Conservation (phyloP, 345 rosid genomes). For the Gossypium ekmanianum region DNA sequence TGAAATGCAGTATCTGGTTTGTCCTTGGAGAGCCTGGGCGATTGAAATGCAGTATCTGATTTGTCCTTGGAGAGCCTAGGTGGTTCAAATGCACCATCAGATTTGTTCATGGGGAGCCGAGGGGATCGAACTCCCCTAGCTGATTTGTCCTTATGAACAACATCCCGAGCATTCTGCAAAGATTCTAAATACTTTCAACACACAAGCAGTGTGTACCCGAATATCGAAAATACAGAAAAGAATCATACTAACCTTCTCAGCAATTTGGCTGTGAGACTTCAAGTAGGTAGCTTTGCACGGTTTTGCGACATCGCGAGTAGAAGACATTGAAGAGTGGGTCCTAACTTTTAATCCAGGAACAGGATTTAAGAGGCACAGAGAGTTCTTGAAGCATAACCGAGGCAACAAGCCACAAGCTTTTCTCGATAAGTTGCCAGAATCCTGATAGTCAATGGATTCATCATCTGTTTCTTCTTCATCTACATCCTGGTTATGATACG, state of each 20-base stretch:
- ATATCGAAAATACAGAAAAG: background rate
- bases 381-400: constrained; percentile 58
- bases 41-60: constrained; percentile 31
- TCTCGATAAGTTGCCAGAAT: constrained; percentile 37
- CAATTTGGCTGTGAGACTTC: constrained; percentile 41
- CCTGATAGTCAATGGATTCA: constrained; percentile 36
- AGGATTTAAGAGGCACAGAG: constrained; percentile 53
- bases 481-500: constrained; percentile 32
- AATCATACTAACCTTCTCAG: constrained; percentile 41
- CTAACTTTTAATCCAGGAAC: constrained; percentile 52
- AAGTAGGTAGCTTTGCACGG: constrained; percentile 36
- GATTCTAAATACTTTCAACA: constrained; percentile 3
- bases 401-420: constrained; percentile 80
- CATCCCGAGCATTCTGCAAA: constrained; percentile 44
- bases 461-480: constrained; percentile 46
- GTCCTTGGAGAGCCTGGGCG: constrained; percentile 33
- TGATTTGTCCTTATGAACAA: constrained; percentile 35
- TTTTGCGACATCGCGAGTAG: constrained; percentile 32
- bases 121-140: constrained; percentile 40
- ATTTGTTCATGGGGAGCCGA: constrained; percentile 19
- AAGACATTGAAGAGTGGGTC: constrained; percentile 36
- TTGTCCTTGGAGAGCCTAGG: constrained; percentile 27
- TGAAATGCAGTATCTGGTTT: constrained; percentile 34
- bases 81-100: background rate
- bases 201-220: constrained; percentile 11